phyloP scores from a whole-genome alignment of 257 asterid species.

The Handroanthus guayacan region DNA sequence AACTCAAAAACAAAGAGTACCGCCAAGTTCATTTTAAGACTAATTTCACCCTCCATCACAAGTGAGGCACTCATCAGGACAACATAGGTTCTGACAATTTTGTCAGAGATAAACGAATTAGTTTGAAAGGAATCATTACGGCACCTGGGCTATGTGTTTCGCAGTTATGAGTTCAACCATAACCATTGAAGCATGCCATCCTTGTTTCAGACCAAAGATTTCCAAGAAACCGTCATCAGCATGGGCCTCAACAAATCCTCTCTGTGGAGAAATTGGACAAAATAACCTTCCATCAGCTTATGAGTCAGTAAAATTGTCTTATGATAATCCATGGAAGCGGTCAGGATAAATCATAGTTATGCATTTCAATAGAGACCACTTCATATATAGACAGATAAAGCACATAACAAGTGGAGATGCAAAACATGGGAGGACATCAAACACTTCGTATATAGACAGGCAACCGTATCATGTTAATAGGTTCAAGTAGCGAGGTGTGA shows the following conservation, averaged over 20 bases:
- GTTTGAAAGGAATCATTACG: constrained; percentile 8
- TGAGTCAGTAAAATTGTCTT: neutral
- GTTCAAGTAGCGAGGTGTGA: neutral
- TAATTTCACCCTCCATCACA: too few relatives aligned
- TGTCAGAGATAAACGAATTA: neutral
- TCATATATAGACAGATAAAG: neutral
- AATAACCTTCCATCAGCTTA: constrained; percentile 7
- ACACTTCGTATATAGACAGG: neutral
- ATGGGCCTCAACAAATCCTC: constrained; percentile 82
- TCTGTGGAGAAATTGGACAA: constrained; percentile 45
- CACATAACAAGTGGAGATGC: neutral
- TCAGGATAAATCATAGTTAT: neutral
- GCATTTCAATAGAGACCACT: neutral
- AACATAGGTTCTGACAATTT: neutral
- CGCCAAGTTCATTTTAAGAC: neutral
- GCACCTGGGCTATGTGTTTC: constrained; percentile 91
- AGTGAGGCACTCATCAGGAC: too few relatives aligned
- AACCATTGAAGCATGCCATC: constrained; percentile 98
- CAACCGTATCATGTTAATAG: neutral
- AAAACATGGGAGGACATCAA: neutral
- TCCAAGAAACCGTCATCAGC: constrained; percentile 83
- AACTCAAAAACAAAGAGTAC: neutral
- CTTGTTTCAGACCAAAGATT: constrained; percentile 84
- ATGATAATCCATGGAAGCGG: neutral
- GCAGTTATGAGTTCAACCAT: constrained; percentile 89